Base-by-base conservation (phyloP, 208 protist genomes). In the Strigomonas galati region DNA sequence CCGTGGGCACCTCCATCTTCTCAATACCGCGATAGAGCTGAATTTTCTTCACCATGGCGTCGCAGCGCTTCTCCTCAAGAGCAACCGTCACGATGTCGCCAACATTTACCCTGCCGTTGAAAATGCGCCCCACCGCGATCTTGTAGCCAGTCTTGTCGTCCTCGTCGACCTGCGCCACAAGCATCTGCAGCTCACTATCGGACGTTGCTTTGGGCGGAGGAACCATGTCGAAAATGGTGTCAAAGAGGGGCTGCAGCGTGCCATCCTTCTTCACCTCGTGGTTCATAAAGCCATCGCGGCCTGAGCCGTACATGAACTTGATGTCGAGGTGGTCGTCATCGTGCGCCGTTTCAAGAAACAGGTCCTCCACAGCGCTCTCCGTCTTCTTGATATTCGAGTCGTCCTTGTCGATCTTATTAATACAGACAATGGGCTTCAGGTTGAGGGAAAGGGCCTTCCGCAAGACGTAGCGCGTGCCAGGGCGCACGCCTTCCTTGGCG, bases 381-480 rank as follows among this genome's bases (percentile, higher is more conserved):
- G 97, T 97, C 70, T 95, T 89, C 27, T 75, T 80, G 68, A 98
- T 95, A 62, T 84, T 74, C 21, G 83, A 74, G 57, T 93, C 89
- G 40, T 97, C 92, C 72, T 95, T 93, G 78, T 98, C 97, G 63
- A 98, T 96, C 71, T 99, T 99, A 78, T 99, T 99, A 27, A 99
- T 63, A 35, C 98, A 97, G 14, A 99, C 97, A 64, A 99, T 97
- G 14, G 98, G 93, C 43, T 81, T 90, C n/a, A 99, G 79, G 52
- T 94, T 89, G 2, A 95, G 71, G 23, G 80, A 51, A 12, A 99
- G 87, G 0, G 98, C 97, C 82, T 99, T 99, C n/a, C 83, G 88
- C 32, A 99, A 83, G 31, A 99, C 98, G 72, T 99, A 99, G 40
- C 98, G 98, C 7, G 98, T 99, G 46, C 98, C 97, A 14, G 98